Evolutionary conservation across 2,329 filamentous ascomycete genomes (phyloP).

Genomic region (Coleophoma cylindrospora): DNA sequence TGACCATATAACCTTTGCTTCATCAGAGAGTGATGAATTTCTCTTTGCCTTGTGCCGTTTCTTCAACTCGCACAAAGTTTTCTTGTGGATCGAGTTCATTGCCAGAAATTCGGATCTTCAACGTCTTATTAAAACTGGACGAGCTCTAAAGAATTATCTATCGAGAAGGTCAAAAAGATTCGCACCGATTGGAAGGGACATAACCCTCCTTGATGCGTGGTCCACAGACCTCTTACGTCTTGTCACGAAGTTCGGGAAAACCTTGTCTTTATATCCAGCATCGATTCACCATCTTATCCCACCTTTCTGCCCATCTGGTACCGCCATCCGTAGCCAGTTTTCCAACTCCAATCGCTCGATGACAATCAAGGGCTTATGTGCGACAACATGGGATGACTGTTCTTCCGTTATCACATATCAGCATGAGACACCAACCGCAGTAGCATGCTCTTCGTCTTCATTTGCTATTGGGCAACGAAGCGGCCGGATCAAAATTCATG

Average conservation of each 20-base stretch:
- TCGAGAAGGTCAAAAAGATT: slow-evolving; percentile 3
- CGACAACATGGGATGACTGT: slow-evolving; percentile 23
- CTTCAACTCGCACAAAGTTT: slow-evolving; percentile 16
- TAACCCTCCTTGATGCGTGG: slow-evolving; percentile 24
- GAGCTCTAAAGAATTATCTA: slow-evolving; percentile 18
- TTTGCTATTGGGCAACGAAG: slow-evolving; percentile 15
- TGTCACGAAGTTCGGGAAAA: slow-evolving; percentile 26
- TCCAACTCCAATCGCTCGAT: slow-evolving; percentile 9
- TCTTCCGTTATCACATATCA: slow-evolving; percentile 11
- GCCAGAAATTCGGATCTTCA: slow-evolving; percentile 14
- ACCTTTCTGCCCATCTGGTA: slow-evolving; percentile 27
- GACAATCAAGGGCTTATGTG: slow-evolving; percentile 15
- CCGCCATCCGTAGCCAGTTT: slow-evolving; percentile 14
- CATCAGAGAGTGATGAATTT: slow-evolving; percentile 10
- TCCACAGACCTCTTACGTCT: slow-evolving; percentile 26
- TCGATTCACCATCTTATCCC: slow-evolving; percentile 31
- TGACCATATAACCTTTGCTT: slow-evolving; percentile 17
- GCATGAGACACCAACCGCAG: slow-evolving; percentile 2
- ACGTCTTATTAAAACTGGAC: slow-evolving; percentile 13
- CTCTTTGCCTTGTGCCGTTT: slow-evolving; percentile 17
- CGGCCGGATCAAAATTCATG: slow-evolving; percentile 11
- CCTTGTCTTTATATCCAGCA: slow-evolving; percentile 20
- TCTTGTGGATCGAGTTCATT: slow-evolving; percentile 25
- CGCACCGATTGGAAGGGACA: slow-evolving; percentile 1
- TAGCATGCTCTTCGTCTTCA: slow-evolving; percentile 10